Conservation (phyloP, 352 stramenopile species). For the Pythium folliculosum region DNA sequence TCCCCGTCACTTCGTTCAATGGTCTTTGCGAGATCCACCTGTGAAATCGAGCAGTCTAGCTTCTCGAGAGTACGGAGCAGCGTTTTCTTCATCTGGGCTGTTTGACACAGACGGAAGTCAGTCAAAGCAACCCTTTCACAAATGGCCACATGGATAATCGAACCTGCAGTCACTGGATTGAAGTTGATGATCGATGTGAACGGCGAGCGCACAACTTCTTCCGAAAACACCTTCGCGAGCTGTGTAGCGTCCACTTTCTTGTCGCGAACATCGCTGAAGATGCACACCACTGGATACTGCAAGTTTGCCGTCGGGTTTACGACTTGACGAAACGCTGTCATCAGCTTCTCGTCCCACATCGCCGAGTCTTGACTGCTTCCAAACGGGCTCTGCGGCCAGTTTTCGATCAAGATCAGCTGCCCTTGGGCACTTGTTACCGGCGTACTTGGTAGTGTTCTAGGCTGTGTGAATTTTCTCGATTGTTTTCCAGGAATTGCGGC, state of each 20-base stretch:
- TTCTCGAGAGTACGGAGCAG: constrained; percentile 43
- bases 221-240: constrained; percentile 65
- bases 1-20: constrained; percentile 71
- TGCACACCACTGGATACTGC: constrained; percentile 67
- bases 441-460: not conserved
- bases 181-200: constrained; percentile 76
- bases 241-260: constrained; percentile 70
- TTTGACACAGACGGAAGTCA: not conserved
- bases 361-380: constrained; percentile 37
- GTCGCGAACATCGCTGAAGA: constrained; percentile 83
- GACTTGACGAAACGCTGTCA: constrained; percentile 53
- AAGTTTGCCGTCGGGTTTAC: constrained; percentile 40
- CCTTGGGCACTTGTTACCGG: not conserved
- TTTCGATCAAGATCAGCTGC: constrained; percentile 76
- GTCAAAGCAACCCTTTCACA: not conserved
- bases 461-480: constrained; percentile 15
- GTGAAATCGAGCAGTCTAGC: constrained; percentile 35
- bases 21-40: constrained; percentile 44
- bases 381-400: constrained; percentile 54
- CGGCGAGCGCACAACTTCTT: constrained; percentile 63
- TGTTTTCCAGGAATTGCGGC: constrained; percentile 5
- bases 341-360: constrained; percentile 56
- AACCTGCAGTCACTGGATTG: constrained; percentile 74
- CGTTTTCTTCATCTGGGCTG: constrained; percentile 75
- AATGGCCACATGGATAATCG: not conserved